Conservation (phyloP, 352 stramenopile genomes). For the Thalassiosira hispida region DNA sequence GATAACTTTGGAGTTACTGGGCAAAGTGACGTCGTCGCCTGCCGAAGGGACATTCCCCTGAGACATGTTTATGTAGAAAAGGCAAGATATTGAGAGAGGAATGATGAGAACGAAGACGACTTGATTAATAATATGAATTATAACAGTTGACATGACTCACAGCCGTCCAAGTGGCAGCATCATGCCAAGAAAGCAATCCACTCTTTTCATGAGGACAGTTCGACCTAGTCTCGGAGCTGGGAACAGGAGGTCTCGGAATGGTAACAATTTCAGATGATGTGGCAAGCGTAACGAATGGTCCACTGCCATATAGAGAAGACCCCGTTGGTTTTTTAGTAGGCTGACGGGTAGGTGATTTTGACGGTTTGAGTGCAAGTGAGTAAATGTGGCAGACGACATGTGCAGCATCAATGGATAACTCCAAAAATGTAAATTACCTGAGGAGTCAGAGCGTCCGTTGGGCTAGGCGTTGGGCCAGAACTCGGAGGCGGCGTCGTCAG, state of each 20-base stretch:
- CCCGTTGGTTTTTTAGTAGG: neutral
- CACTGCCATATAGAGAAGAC: slow-evolving; percentile 1
- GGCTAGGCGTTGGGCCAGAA: no score
- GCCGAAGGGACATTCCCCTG: slow-evolving; percentile 8
- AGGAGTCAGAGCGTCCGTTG: no score
- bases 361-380: neutral
- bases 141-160: no score
- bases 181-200: slow-evolving; percentile 16
- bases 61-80: no score
- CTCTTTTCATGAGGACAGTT: slow-evolving; percentile 19
- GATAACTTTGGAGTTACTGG: slow-evolving; percentile 34
- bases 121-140: no score
- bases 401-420: neutral
- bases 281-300: slow-evolving; percentile 5
- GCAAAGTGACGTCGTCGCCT: slow-evolving; percentile 43
- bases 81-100: neutral
- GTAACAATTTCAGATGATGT: slow-evolving; percentile 19
- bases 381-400: neutral
- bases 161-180: slow-evolving; percentile 10
- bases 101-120: neutral
- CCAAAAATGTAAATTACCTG: neutral
- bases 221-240: neutral
- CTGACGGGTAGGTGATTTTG: neutral
- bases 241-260: slow-evolving; percentile 12
- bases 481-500: no score